These are phyloP conservation scores for Claviceps paspali DNA, from an alignment of 2,329 filamentous ascomycete genomes.

Conservation along the genomic window DNA sequence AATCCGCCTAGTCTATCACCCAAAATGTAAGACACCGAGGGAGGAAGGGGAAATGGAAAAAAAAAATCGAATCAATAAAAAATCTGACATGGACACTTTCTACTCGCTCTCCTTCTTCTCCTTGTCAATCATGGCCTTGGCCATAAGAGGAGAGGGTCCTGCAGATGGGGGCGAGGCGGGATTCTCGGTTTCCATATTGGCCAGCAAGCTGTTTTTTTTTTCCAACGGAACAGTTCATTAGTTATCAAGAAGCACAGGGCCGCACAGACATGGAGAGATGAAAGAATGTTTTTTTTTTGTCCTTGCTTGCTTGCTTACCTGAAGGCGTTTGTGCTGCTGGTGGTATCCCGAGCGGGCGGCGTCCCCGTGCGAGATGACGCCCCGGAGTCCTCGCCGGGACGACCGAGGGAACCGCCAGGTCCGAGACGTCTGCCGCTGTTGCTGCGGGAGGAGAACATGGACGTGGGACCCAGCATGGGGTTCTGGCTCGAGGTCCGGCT, in stretches of 20 bases:
- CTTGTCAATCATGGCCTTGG: slow-evolving; percentile 44
- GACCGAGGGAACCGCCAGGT: slow-evolving; percentile 55
- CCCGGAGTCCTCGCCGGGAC: slow-evolving; percentile 70
- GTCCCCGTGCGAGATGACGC: slow-evolving; percentile 82
- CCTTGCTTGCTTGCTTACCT: too few species aligned
- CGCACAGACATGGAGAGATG: too few species aligned
- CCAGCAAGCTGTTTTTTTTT: slow-evolving; percentile 34
- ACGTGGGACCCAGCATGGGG: slow-evolving; percentile 62
- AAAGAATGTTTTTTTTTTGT: too few species aligned
- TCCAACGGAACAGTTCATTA: too few species aligned
- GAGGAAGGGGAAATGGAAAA: neutral
- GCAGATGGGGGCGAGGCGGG: slow-evolving; percentile 56
- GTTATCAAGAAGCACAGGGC: too few species aligned
- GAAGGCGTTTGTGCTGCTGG: slow-evolving; percentile 76
- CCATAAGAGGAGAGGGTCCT: slow-evolving; percentile 48
- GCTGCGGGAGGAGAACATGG: slow-evolving; percentile 77
- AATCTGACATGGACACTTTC: too few species aligned
- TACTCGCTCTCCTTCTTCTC: slow-evolving; percentile 38
- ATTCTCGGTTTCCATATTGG: slow-evolving; percentile 46
- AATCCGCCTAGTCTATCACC: slow-evolving; percentile 36
- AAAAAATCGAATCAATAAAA: slow-evolving; percentile 13
- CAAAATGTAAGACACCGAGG: slow-evolving; percentile 29
- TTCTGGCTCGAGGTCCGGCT: slow-evolving; percentile 47
- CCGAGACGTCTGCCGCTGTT: slow-evolving; percentile 76
- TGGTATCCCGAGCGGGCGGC: slow-evolving; percentile 47